Percentiles rank a stretch among this genome's conserved stretches.
phyloP scores from a whole-genome alignment of 2,329 filamentous ascomycete genomes.

The Bertia moriformis region DNA sequence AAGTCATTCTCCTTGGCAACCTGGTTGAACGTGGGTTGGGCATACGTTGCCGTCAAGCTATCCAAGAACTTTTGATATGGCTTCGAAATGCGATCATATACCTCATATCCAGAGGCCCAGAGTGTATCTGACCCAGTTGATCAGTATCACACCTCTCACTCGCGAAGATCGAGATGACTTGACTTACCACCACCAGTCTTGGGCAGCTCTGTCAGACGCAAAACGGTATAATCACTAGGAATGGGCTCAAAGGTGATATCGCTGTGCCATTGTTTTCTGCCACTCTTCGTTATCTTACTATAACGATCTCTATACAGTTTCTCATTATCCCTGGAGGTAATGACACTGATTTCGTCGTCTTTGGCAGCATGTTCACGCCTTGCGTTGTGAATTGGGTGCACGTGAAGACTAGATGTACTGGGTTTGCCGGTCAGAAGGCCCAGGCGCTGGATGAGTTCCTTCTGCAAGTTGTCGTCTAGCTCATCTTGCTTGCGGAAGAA shows the following conservation, averaged over 20 bases:
- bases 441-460: constrained; percentile 48
- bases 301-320: constrained; percentile 29
- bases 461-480: constrained; percentile 47
- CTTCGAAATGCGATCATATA: constrained; percentile 47
- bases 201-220: constrained; percentile 37
- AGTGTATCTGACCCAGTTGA: constrained; percentile 32
- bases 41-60: constrained; percentile 36
- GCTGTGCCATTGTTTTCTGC: constrained; percentile 37
- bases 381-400: constrained; percentile 42
- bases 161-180: no score
- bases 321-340: constrained; percentile 39
- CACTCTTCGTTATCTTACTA: constrained; percentile 26
- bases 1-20: constrained; percentile 28
- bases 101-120: constrained; percentile 53
- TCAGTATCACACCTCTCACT: no score
- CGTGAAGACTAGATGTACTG: constrained; percentile 36
- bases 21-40: constrained; percentile 31
- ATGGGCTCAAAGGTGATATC: constrained; percentile 53
- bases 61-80: constrained; percentile 44
- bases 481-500: constrained; percentile 54
- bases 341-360: constrained; percentile 49
- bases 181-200: constrained; percentile 32
- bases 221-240: constrained; percentile 46
- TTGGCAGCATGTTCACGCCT: constrained; percentile 33
- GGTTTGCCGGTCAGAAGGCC: constrained; percentile 42